Evolutionary conservation across 345 rosid species (phyloP), one percentile per base, ranked within the genome.

Genomic region (Eutrema yunnanense): DNA sequence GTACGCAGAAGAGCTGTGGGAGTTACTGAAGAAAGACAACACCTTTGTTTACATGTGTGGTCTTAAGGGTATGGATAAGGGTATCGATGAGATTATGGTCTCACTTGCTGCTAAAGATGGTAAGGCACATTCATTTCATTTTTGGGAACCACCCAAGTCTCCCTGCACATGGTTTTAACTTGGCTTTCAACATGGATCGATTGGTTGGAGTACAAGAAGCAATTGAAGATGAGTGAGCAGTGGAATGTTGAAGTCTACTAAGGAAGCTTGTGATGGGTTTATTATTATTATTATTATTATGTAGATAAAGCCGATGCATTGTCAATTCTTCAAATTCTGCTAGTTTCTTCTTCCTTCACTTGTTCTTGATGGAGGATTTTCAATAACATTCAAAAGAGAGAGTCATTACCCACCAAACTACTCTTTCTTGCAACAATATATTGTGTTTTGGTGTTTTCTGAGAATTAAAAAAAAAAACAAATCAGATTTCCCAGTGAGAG

Each of bases 41-140:
- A 90, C 99, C 14, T 95, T 29, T 10, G 85, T 95, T 2, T 95
- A 95, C 82, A 95, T 95, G 96, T 95, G 97, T 61, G 97, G 97
- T 54, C 81, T 95, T 65, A 89, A 87, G 84, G 97, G 97, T 58
- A 95, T 92, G 97, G 99, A 92, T 81, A 86, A 89, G 79, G 96
- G 97, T 16, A 87, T 90, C 26, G 94, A 90, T 79, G 96, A 90
- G 44, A 90, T 95, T 0, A 90, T 92, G 94, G 83, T 79, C 32
- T 82, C 87, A n/a, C 79, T 92, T 73, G 96, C 96, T n/a, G 94
- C 90, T 7, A 85, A 73, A 73, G 97, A 92, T 1, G 96, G 99
- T 92, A 76, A 82, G 49, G 56, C 9, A 64, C 41, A 49, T 37
- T n/a, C 57, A 6, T 14, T 6, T 65, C 51, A 57, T 43, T 69